Percentiles rank a stretch among this genome's conserved stretches.
Conservation (phyloP, 208 protist species). For the Kentomonas sorsogonicus region DNA sequence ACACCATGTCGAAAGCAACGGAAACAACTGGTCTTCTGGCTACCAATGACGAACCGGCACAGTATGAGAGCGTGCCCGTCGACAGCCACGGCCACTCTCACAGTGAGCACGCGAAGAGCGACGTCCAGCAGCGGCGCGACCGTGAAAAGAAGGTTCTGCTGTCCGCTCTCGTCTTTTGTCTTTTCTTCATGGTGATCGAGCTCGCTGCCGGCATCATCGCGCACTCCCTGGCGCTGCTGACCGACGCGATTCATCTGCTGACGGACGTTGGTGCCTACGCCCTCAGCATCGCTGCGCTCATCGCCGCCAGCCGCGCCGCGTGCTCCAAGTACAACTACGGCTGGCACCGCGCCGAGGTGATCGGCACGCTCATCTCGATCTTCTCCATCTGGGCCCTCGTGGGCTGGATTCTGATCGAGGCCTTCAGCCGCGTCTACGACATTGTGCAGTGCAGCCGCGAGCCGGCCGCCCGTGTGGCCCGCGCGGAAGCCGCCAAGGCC, state of each 20-base stretch:
- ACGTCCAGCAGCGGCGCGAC: slow-evolving; percentile 39
- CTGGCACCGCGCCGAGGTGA: slow-evolving; percentile 87
- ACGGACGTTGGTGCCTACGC: slow-evolving; percentile 86
- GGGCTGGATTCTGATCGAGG: slow-evolving; percentile 78
- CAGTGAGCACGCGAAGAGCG: slow-evolving; percentile 12
- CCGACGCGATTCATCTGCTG: slow-evolving; percentile 85
- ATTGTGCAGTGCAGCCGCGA: slow-evolving; percentile 59
- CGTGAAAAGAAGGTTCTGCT: slow-evolving; percentile 64
- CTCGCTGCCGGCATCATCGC: slow-evolving; percentile 70
- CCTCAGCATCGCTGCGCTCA: slow-evolving; percentile 75
- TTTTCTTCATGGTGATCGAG: slow-evolving; percentile 88
- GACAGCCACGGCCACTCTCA: slow-evolving; percentile 21
- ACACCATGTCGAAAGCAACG: background rate
- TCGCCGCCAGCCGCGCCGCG: slow-evolving; percentile 50
- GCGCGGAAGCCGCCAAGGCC: background rate
- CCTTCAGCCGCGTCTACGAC: slow-evolving; percentile 47
- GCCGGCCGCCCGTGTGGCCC: slow-evolving; percentile 10
- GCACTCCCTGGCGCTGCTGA: slow-evolving; percentile 86
- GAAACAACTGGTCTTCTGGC: slow-evolving; percentile 5
- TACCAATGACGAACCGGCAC: background rate
- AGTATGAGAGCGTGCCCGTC: slow-evolving; percentile 19
- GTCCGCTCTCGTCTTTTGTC: slow-evolving; percentile 53
- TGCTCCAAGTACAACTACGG: slow-evolving; percentile 84
- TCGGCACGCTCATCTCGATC: slow-evolving; percentile 85
- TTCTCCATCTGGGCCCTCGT: slow-evolving; percentile 89